A percentile compares a stretch with the other conserved stretches of the same genome.
Conservation (phyloP, 108 stramenopile species). For the Seminavis robusta region DNA sequence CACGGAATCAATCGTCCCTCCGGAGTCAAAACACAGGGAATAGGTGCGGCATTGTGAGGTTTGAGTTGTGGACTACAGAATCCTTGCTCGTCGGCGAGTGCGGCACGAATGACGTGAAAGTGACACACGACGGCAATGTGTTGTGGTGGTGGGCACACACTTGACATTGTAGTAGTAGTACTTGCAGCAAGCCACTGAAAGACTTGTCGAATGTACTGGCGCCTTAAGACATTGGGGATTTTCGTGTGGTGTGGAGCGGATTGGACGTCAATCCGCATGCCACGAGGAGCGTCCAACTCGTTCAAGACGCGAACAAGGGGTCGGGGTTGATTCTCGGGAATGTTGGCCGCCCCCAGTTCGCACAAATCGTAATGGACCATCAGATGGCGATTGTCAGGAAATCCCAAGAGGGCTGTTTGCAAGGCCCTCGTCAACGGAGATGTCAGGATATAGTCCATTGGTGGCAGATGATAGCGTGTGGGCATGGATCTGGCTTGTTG, state of each 20-base stretch:
- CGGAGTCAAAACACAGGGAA: constrained; percentile 19
- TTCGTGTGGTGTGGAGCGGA: constrained; percentile 19
- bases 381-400: constrained; percentile 15
- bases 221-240: constrained; percentile 18
- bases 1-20: constrained; percentile 29
- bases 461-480: neutral
- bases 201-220: constrained; percentile 14
- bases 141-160: too few species aligned
- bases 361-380: constrained; percentile 23
- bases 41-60: constrained; percentile 33
- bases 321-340: constrained; percentile 38
- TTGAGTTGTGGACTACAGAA: neutral
- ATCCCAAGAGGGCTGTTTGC: constrained; percentile 38
- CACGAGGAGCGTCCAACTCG: constrained; percentile 10
- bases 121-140: constrained; percentile 47
- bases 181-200: constrained; percentile 14
- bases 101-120: constrained; percentile 33
- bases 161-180: constrained; percentile 5
- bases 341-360: constrained; percentile 21
- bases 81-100: constrained; percentile 2
- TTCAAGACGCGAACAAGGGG: constrained; percentile 10
- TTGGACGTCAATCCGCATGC: neutral
- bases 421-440: constrained; percentile 45
- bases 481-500: constrained; percentile 20
- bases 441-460: constrained; percentile 13